Evolutionary conservation across 2,329 filamentous ascomycete species (phyloP), one percentile per base, ranked within the genome.

Genomic region (Venturiaceae sp.): DNA sequence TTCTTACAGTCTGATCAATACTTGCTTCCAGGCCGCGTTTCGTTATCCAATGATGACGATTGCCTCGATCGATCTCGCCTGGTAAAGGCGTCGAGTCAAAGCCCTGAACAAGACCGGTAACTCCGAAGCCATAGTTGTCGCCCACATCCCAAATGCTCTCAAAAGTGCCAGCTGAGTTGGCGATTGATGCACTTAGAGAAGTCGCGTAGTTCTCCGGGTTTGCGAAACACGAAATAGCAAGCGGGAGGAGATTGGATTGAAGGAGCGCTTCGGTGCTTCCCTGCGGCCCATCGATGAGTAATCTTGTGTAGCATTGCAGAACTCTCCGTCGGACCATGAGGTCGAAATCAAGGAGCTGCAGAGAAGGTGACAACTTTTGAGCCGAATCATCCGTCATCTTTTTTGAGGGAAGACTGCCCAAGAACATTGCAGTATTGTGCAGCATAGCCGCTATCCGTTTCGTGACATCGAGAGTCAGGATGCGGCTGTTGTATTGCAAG

Each of bases 91-190:
- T 84, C 19, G 91, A 78, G 57, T 86, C 82, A 68, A 94, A 91
- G 0, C 90, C 89, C 23, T 83, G 80, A 1, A 95, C 85, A 23
- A 97, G 76, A 1, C 92, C 90, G 9, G 90, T 95, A 16, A 99
- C 86, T 2, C 95, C 94, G 71, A 96, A 97, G 1, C 92, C 92
- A 65, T 86, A 92, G 67, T 97, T 97, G 70, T 99, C 94, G 8
- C 86, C 88, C 6, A 96, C 83, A 62, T 97, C 92, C 94, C 94
- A 99, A 39, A 99, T 83, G 0, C 85, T 92, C 66, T 99, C 94
- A 66, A 97, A 96, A 2, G 85, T 88, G 5, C 89, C 90, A 1
- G 91, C 89, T 16, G 92, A 89, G 64, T 87, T 94, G 19, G 92
- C 92, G 66, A 99, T 96, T 0, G 92, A 90, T 14, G 90, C 88